Evolutionary conservation across 208 protist species (phyloP).

Genomic region (Trichomonas tenax): DNA sequence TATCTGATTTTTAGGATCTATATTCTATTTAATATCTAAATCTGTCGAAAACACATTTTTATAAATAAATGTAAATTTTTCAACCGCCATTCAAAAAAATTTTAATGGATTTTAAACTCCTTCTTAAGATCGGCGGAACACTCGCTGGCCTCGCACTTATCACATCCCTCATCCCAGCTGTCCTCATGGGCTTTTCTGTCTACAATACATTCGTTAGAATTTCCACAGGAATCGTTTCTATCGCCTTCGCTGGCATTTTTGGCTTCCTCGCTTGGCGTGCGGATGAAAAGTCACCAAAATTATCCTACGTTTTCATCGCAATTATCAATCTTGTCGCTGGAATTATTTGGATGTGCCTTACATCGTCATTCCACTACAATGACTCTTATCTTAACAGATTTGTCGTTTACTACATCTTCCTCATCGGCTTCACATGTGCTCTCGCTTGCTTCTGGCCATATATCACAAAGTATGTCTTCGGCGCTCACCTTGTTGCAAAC

Average conservation of each 20-base stretch:
- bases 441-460: neutral
- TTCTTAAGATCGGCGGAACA: neutral
- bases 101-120: neutral
- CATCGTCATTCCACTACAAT: neutral
- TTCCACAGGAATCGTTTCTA: neutral
- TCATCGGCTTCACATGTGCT: neutral
- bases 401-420: neutral
- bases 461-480: neutral
- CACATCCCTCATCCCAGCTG: neutral
- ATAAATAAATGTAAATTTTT: too few relatives aligned
- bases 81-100: too few relatives aligned
- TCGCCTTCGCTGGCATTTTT: neutral
- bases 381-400: neutral
- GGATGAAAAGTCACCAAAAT: neutral
- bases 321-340: neutral
- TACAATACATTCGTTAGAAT: neutral
- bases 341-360: neutral
- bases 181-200: neutral
- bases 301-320: neutral
- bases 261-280: neutral
- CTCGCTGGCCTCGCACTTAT: neutral
- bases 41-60: too few relatives aligned
- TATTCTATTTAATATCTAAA: too few relatives aligned
- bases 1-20: too few relatives aligned
- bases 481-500: neutral